phyloP scores from a whole-genome alignment of 23 red algal genomes.

The Chondrus crispus region DNA sequence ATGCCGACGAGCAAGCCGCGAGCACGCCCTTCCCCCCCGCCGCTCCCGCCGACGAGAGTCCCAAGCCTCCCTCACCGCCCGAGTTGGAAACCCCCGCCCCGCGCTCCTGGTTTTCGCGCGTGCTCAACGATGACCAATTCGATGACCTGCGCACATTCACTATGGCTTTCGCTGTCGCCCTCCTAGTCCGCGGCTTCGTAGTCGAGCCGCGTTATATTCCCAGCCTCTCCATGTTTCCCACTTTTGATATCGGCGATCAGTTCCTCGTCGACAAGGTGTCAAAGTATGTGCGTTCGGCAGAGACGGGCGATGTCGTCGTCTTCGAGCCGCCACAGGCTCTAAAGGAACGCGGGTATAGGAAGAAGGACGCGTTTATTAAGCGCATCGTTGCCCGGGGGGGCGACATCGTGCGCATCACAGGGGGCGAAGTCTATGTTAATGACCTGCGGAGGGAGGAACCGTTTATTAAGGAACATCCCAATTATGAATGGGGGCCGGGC shows the following conservation, averaged over 20 bases:
- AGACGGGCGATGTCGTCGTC: slow-evolving; percentile 86
- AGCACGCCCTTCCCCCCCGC: not conserved
- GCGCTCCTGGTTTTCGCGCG: not conserved
- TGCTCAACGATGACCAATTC: slow-evolving; percentile 73
- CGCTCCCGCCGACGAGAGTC: not conserved
- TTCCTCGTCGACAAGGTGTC: slow-evolving; percentile 94
- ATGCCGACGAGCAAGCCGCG: not conserved
- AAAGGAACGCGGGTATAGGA: slow-evolving; percentile 66
- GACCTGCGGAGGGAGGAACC: slow-evolving; percentile 55
- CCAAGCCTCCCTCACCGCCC: not conserved
- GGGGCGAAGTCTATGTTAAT: slow-evolving; percentile 76
- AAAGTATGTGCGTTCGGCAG: slow-evolving; percentile 53
- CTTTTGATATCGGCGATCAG: slow-evolving; percentile 94
- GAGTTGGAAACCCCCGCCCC: not conserved
- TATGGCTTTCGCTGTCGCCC: slow-evolving; percentile 76
- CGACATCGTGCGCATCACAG: slow-evolving; percentile 70
- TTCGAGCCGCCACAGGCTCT: slow-evolving; percentile 82
- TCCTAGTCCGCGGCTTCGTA: slow-evolving; percentile 64
- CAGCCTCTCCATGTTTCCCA: slow-evolving; percentile 92
- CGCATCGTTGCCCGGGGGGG: slow-evolving; percentile 83
- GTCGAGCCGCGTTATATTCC: slow-evolving; percentile 97
- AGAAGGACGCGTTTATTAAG: slow-evolving; percentile 94
- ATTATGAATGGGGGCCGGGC: slow-evolving; percentile 93
- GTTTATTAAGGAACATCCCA: slow-evolving; percentile 67
- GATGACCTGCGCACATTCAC: slow-evolving; percentile 86